Evolutionary conservation across 2,329 filamentous ascomycete species (phyloP), one percentile per base, ranked within the genome.

Genomic region (Fulvia fulva): DNA sequence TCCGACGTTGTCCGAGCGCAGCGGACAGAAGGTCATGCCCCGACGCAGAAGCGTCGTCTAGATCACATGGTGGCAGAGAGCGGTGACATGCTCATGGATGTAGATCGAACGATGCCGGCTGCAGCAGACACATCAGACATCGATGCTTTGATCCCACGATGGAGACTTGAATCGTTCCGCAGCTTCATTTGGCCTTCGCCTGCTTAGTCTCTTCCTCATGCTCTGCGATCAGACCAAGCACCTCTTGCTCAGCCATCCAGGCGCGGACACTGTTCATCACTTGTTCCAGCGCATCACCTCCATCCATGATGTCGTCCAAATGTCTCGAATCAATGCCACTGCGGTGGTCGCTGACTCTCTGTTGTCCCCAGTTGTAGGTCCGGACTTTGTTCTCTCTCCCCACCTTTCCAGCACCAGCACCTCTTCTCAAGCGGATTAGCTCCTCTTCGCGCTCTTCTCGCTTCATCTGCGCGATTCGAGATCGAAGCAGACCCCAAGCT

Each of bases 371-470:
- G 73, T 97, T 96, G 74, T 97, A 97, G 0, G 92, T 97, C 60
- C 92, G 81, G 58, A 99, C 88, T 78, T 99, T 99, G 77, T 97
- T 91, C 49, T 90, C 90, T 44, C 94, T 83, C 5, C 92, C 94
- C 77, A 94, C 92, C 68, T 88, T 83, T 7, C 81, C 88, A 57
- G 91, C 86, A 65, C 89, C 86, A 63, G 91, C 90, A 63, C 87
- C 90, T 71, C 91, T 84, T 56, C 92, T 81, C 74, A 97, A 73
- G 22, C 80, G 81, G 19, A 87, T 80, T 26, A 92, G 83, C 72
- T 93, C 86, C 66, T 91, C 90, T 74, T 99, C 93, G 30, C 91
- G 84, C 63, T 87, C 87, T 72, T 96, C 92, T 49, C 91, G 83
- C 57, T 88, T 82, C 67, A 83, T 81, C 74, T 94, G 88, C 1